These are phyloP conservation scores for Skeletonema marinoi DNA, from an alignment of 108 stramenopile genomes.

Conservation along the genomic window DNA sequence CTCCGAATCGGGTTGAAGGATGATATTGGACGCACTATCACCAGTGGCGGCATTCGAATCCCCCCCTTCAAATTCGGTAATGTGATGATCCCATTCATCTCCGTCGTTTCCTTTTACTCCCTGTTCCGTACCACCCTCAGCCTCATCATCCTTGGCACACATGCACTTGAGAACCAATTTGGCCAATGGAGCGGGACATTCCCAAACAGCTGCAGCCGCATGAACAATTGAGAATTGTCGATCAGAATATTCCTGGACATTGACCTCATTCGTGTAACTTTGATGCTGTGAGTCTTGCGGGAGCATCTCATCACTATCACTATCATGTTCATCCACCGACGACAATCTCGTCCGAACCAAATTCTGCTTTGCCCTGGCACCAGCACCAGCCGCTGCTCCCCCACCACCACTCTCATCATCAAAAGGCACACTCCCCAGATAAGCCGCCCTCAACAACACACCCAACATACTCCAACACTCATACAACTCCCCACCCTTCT, in stretches of 20 bases:
- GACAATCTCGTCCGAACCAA: background rate
- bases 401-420: constrained; percentile 7
- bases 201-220: constrained; percentile 46
- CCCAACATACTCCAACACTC: constrained; percentile 56
- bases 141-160: constrained; percentile 3
- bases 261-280: constrained; percentile 8
- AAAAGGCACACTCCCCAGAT: constrained; percentile 38
- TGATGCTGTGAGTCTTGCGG: background rate
- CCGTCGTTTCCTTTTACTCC: background rate
- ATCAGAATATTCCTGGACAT: constrained; percentile 27
- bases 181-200: constrained; percentile 47
- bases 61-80: background rate
- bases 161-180: constrained; percentile 48
- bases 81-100: constrained; percentile 10
- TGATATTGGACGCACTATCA: background rate
- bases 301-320: background rate
- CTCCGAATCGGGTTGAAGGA: constrained; percentile 45
- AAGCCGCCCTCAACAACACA: constrained; percentile 50
- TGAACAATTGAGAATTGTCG: constrained; percentile 50
- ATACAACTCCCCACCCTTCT: constrained; percentile 45
- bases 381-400: background rate
- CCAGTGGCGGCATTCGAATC: background rate
- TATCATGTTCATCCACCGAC: constrained; percentile 1
- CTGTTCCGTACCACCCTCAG: background rate
- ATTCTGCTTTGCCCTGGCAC: background rate